Evolutionary conservation across 192 early-diverging fungal species (phyloP).

Genomic region (Spinellus fusiger): DNA sequence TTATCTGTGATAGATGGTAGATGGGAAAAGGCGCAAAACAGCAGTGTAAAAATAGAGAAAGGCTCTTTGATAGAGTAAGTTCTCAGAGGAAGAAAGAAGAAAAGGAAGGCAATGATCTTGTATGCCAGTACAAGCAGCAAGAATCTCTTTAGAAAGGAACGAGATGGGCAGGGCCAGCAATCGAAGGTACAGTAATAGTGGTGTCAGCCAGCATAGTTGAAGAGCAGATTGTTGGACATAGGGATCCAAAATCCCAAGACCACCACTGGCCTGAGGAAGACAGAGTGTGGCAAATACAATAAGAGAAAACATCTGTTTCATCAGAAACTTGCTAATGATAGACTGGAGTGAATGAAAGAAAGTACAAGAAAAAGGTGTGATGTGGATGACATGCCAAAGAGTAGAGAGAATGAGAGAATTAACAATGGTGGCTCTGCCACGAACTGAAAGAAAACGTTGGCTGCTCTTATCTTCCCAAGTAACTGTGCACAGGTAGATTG

Average conservation of each 20-base stretch:
- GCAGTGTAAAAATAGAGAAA: too few relatives aligned
- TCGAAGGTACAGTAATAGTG: background rate
- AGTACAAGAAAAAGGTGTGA: background rate
- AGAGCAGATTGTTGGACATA: background rate
- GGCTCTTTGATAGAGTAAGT: too few relatives aligned
- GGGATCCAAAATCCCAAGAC: background rate
- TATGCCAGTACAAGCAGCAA: too few relatives aligned
- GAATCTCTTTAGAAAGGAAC: too few relatives aligned
- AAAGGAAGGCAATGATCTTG: too few relatives aligned
- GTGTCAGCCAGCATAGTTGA: background rate
- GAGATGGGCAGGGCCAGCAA: too few relatives aligned
- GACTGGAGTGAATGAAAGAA: background rate
- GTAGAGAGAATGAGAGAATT: slow-evolving; percentile 2
- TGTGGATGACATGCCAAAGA: slow-evolving; percentile 8
- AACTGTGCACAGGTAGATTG: background rate
- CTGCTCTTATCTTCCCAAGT: background rate
- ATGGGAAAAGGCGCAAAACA: too few relatives aligned
- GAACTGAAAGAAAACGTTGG: background rate
- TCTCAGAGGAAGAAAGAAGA: too few relatives aligned
- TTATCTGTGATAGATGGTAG: too few relatives aligned
- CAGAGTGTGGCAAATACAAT: background rate
- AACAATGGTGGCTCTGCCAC: background rate
- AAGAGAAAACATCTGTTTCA: background rate
- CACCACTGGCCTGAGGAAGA: background rate
- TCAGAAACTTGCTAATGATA: background rate